phyloP scores from a whole-genome alignment of 2,329 filamentous ascomycete genomes.

The Arthrobotrys conoides region DNA sequence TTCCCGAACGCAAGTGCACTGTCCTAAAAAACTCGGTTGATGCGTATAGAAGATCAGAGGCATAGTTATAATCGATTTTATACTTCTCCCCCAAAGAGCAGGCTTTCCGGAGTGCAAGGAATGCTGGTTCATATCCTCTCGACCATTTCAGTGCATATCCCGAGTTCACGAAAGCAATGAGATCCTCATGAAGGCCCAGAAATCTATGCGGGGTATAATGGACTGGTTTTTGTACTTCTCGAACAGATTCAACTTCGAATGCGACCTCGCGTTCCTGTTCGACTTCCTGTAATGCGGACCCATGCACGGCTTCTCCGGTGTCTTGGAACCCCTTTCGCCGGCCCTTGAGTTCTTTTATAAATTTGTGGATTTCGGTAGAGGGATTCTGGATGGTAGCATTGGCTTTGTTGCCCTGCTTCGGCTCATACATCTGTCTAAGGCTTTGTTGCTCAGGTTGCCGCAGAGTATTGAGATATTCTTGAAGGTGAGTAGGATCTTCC shows the following conservation, averaged over 20 bases:
- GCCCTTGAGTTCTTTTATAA: conserved; percentile 66
- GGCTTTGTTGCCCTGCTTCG: conserved; percentile 61
- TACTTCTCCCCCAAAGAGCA: conserved; percentile 22
- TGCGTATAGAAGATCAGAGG: conserved; percentile 67
- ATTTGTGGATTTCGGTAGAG: conserved; percentile 65
- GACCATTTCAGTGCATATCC: conserved; percentile 67
- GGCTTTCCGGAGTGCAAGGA: conserved; percentile 63
- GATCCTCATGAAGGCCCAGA: conserved; percentile 69
- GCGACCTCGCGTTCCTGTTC: conserved; percentile 75
- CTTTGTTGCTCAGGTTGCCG: conserved; percentile 73
- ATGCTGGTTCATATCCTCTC: conserved; percentile 67
- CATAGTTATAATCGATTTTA: conserved; percentile 66
- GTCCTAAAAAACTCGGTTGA: conserved; percentile 71
- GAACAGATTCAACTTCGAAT: conserved; percentile 73
- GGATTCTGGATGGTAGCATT: conserved; percentile 61
- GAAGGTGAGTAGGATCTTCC: conserved; percentile 65
- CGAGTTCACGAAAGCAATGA: conserved; percentile 69
- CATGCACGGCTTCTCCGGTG: conserved; percentile 68
- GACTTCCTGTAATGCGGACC: conserved; percentile 74
- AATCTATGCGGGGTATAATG: conserved; percentile 68
- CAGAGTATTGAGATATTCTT: conserved; percentile 68
- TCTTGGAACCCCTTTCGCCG: conserved; percentile 67
- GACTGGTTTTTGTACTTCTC: conserved; percentile 71
- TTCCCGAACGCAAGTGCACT: conserved; percentile 65
- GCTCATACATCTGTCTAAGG: conserved; percentile 73